phyloP scores from a whole-genome alignment of 495 filamentous ascomycete genomes.

The Tuber melanosporum region DNA sequence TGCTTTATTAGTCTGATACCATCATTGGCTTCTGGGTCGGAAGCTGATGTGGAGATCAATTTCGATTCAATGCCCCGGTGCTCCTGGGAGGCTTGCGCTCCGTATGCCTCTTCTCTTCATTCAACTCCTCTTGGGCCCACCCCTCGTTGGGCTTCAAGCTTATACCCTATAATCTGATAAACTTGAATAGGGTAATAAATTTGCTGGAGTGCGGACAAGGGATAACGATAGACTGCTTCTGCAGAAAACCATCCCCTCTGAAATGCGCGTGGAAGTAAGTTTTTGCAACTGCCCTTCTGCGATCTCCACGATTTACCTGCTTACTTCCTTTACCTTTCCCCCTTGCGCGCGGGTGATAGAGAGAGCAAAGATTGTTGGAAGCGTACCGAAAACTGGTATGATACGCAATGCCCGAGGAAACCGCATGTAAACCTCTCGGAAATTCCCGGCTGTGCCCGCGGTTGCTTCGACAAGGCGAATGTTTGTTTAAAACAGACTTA shows the following conservation, averaged over 20 bases:
- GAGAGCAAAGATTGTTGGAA: neutral
- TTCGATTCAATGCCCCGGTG: neutral
- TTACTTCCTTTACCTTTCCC: neutral
- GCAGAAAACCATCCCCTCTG: constrained; percentile 1
- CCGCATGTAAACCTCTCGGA: neutral
- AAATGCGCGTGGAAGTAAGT: constrained; percentile 7
- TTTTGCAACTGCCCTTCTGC: neutral
- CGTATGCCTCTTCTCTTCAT: neutral
- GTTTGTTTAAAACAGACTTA: neutral
- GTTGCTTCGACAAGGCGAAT: neutral
- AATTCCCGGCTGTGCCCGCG: constrained; percentile 7
- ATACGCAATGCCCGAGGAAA: constrained; percentile 4
- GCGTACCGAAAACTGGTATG: constrained; percentile 9
- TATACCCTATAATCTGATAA: neutral
- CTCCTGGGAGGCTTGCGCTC: neutral
- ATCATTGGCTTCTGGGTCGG: neutral
- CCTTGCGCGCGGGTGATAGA: neutral
- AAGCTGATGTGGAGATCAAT: neutral
- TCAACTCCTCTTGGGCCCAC: neutral
- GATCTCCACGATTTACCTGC: neutral
- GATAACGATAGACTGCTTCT: constrained; percentile 10
- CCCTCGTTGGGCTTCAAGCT: neutral
- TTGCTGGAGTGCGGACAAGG: neutral
- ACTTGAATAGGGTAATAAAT: neutral
- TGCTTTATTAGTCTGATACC: neutral